Percentiles rank a stretch among this genome's conserved stretches.
Evolutionary conservation across 495 filamentous ascomycete species (phyloP).

Genomic region (Parathielavia appendiculata): DNA sequence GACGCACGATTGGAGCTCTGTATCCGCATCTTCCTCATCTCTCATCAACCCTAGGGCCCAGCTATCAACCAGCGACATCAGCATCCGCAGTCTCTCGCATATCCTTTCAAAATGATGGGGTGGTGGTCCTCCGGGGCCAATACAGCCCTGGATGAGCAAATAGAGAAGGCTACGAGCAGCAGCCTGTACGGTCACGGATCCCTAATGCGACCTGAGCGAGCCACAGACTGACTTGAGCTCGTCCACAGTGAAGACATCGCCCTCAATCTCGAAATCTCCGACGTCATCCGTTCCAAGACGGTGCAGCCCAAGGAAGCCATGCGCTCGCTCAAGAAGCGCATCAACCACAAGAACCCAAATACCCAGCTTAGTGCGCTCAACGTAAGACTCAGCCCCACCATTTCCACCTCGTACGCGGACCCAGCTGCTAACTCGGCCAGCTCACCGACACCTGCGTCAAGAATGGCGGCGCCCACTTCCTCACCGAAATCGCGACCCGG

Average conservation of each 20-base stretch:
- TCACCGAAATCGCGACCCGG: conserved; percentile 87
- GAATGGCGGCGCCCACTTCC: conserved; percentile 95
- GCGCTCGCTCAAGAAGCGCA: conserved; percentile 86
- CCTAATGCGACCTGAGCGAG: neutral
- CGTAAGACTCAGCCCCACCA: conserved; percentile 43
- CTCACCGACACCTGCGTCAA: conserved; percentile 98
- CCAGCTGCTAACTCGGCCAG: conserved; percentile 27
- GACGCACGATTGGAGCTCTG: neutral
- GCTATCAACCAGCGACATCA: neutral
- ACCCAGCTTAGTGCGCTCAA: conserved; percentile 88
- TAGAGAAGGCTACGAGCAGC: conserved; percentile 88
- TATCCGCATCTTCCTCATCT: neutral
- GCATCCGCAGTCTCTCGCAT: neutral
- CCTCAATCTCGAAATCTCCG: conserved; percentile 93
- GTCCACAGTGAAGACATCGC: conserved; percentile 84
- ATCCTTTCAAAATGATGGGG: conserved; percentile 59
- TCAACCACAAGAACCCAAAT: conserved; percentile 96
- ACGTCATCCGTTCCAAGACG: conserved; percentile 91
- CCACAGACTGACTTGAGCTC: conserved; percentile 15
- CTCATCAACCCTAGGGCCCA: neutral
- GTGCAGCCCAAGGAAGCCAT: conserved; percentile 96
- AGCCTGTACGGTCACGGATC: conserved; percentile 61
- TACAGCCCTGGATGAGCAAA: conserved; percentile 88
- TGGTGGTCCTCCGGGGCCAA: conserved; percentile 80
- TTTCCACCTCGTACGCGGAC: conserved; percentile 1